These are phyloP conservation scores for Zopfia rhizophila DNA, from an alignment of 2,329 filamentous ascomycete species.

Conservation along the genomic window DNA sequence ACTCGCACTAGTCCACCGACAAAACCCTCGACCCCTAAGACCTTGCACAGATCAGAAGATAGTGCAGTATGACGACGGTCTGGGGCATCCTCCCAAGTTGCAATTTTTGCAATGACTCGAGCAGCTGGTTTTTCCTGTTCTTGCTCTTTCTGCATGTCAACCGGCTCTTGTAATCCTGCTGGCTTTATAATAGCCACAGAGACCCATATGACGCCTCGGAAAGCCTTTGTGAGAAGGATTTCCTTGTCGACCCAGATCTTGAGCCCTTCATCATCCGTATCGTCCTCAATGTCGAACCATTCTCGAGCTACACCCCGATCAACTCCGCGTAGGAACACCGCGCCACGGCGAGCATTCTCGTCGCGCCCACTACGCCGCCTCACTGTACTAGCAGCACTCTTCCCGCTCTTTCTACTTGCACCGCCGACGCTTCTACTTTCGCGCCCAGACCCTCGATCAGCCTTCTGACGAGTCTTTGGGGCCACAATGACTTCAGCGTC, in stretches of 20 bases:
- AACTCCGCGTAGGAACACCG: conserved; percentile 82
- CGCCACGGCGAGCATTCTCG: conserved; percentile 71
- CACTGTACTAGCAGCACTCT: conserved; percentile 78
- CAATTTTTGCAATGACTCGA: conserved; percentile 79
- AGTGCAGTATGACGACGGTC: conserved; percentile 82
- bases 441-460: conserved; percentile 68
- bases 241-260: conserved; percentile 89
- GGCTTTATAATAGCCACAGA: conserved; percentile 88
- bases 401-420: conserved; percentile 80
- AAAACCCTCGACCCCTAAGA: conserved; percentile 75
- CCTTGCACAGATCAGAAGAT: conserved; percentile 78
- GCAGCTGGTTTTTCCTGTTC: conserved; percentile 67
- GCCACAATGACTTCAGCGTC: conserved; percentile 98
- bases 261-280: conserved; percentile 63
- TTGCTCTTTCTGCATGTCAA: conserved; percentile 76
- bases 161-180: conserved; percentile 75
- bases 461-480: conserved; percentile 84
- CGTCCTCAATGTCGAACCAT: conserved; percentile 78
- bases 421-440: conserved; percentile 84
- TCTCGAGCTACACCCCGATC: conserved; percentile 75
- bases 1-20: conserved; percentile 89
- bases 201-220: conserved; percentile 81
- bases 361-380: conserved; percentile 67
- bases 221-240: conserved; percentile 73
- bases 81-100: conserved; percentile 86